These are phyloP conservation scores for Clonostachys solani DNA, from an alignment of 2,329 filamentous ascomycete genomes.

Conservation along the genomic window DNA sequence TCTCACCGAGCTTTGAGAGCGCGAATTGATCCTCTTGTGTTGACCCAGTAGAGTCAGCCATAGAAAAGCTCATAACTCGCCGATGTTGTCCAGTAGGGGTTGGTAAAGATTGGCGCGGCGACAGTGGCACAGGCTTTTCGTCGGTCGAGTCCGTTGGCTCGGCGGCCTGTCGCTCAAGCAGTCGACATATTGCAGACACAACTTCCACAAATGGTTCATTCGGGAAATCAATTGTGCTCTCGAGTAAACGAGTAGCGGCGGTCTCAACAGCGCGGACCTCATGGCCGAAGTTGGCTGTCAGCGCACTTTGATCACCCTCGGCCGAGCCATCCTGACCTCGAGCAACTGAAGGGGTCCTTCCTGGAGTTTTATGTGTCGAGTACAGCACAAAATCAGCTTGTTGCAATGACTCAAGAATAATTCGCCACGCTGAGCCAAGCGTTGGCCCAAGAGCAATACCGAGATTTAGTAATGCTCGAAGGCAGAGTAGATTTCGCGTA, in stretches of 20 bases:
- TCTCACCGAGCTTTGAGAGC: conserved; percentile 67
- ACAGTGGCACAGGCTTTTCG: conserved; percentile 10
- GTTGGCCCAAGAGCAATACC: conserved; percentile 93
- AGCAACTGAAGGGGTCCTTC: conserved; percentile 40
- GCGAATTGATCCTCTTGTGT: conserved; percentile 64
- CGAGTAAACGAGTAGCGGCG: conserved; percentile 79
- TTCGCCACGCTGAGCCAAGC: conserved; percentile 79
- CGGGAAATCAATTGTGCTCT: conserved; percentile 89
- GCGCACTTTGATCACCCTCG: conserved; percentile 44
- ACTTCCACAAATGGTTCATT: conserved; percentile 77
- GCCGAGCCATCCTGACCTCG: conserved; percentile 38
- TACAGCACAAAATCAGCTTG: conserved; percentile 87
- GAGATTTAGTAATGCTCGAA: conserved; percentile 88
- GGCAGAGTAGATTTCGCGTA: conserved; percentile 83
- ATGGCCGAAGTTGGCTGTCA: conserved; percentile 64
- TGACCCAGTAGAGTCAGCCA: conserved; percentile 37
- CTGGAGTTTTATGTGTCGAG: conserved; percentile 51
- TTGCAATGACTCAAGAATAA: conserved; percentile 86
- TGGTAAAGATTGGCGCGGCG: conserved; percentile 21
- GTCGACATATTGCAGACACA: conserved; percentile 67
- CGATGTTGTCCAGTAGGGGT: conserved; percentile 35
- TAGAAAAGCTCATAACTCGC: conserved; percentile 42
- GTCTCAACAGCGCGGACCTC: conserved; percentile 88
- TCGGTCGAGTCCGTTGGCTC: conserved; percentile 10
- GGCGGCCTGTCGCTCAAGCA: conserved; percentile 47